Percentiles rank a stretch among this genome's conserved stretches.
phyloP scores from a whole-genome alignment of 352 stramenopile genomes.

The Globisporangium ultimum region DNA sequence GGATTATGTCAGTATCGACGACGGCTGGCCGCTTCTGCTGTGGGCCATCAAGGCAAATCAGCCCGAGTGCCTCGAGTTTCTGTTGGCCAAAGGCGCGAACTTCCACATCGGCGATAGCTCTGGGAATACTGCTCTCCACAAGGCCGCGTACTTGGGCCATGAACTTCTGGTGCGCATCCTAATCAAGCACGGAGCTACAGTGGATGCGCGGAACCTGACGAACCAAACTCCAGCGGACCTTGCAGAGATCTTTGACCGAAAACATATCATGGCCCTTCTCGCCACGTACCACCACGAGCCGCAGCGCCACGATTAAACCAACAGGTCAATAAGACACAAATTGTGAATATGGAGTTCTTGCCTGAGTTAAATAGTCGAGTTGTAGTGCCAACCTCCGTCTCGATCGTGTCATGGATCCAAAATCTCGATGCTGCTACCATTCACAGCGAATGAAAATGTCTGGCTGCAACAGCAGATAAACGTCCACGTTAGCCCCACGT shows the following conservation, averaged over 20 bases:
- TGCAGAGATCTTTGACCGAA: conserved; percentile 39
- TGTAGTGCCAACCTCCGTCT: no score
- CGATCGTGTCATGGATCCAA: no score
- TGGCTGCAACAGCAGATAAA: background rate
- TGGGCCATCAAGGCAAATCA: conserved; percentile 41
- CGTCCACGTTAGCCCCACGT: background rate
- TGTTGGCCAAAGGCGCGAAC: conserved; percentile 31
- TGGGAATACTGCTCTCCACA: conserved; percentile 45
- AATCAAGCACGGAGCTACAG: conserved; percentile 22
- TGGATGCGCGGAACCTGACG: conserved; percentile 22
- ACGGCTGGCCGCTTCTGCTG: conserved; percentile 36
- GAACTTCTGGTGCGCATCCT: conserved; percentile 27
- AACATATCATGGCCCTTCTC: conserved; percentile 26
- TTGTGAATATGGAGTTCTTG: background rate
- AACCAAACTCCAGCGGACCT: conserved; percentile 34
- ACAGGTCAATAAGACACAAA: no score
- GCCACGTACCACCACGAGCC: background rate
- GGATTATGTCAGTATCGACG: conserved; percentile 39
- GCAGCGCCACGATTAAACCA: background rate
- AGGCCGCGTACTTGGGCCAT: conserved; percentile 39
- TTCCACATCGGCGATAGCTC: conserved; percentile 28
- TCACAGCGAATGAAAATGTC: background rate
- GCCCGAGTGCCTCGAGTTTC: conserved; percentile 20
- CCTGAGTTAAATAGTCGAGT: background rate
- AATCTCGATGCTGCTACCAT: no score